Evolutionary conservation across 129 eudicot species (phyloP).

Genomic region (Pulicaria dysenterica): DNA sequence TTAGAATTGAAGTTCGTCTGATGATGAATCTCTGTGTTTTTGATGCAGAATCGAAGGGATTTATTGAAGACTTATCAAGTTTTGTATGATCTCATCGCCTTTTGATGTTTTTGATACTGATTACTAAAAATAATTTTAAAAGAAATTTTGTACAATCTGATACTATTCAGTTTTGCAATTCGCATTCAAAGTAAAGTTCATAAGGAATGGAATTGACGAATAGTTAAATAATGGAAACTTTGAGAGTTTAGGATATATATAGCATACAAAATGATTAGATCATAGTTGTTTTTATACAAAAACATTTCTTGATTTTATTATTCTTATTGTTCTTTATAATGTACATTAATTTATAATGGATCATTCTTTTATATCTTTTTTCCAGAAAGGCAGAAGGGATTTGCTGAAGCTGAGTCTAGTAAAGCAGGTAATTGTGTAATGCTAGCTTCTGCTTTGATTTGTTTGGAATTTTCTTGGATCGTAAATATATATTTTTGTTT

Average conservation of each 20-base stretch:
- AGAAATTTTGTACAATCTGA: not conserved
- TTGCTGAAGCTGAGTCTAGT: constrained; percentile 49
- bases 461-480: not conserved
- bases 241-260: not conserved
- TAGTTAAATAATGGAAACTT: not conserved
- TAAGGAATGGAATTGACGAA: not conserved
- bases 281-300: not conserved
- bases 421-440: constrained; percentile 55
- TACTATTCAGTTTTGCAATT: not conserved
- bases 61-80: constrained; percentile 64
- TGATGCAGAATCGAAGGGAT: constrained; percentile 52
- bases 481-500: not conserved
- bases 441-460: not conserved
- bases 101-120: constrained; percentile 5
- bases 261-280: not conserved
- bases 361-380: not conserved
- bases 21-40: not conserved
- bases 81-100: constrained; percentile 52
- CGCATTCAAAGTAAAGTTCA: constrained; percentile 8
- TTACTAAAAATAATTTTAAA: not conserved
- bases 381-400: constrained; percentile 77
- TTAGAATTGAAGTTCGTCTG: not conserved
- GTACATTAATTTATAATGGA: not conserved
- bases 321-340: constrained; percentile 4
- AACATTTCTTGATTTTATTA: constrained; percentile 8